Evolutionary conservation across 306 rosid species (phyloP).

Genomic region (Dryas octopetala): DNA sequence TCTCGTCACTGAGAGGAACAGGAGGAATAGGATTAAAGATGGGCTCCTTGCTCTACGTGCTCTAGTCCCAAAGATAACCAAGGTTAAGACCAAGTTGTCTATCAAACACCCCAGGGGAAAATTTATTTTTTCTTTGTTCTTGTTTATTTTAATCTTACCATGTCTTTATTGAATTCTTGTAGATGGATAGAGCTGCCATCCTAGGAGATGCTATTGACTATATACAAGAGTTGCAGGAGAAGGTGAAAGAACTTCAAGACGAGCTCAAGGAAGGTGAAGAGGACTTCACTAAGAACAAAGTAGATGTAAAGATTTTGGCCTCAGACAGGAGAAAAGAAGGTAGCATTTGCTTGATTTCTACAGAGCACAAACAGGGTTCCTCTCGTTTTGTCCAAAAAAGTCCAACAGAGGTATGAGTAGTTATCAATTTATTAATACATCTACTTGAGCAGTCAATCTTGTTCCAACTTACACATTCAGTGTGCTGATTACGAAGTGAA

Average conservation of each 20-base stretch:
- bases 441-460: background rate
- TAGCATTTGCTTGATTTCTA: slow-evolving; percentile 17
- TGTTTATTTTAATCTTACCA: slow-evolving; percentile 14
- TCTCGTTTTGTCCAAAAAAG: slow-evolving; percentile 26
- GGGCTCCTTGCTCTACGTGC: slow-evolving; percentile 60
- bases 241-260: slow-evolving; percentile 44
- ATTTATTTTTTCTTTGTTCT: background rate
- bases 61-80: slow-evolving; percentile 79
- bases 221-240: slow-evolving; percentile 57
- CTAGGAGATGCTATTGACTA: slow-evolving; percentile 64
- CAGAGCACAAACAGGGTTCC: slow-evolving; percentile 29
- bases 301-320: slow-evolving; percentile 19
- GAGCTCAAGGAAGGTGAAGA: slow-evolving; percentile 51
- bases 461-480: background rate
- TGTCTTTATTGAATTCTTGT: slow-evolving; percentile 17
- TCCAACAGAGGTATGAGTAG: slow-evolving; percentile 41
- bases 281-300: slow-evolving; percentile 30
- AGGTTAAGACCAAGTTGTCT: slow-evolving; percentile 40
- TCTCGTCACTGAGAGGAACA: slow-evolving; percentile 75
- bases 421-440: background rate
- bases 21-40: slow-evolving; percentile 62
- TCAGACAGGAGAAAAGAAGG: slow-evolving; percentile 27
- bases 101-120: background rate
- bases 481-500: background rate
- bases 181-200: slow-evolving; percentile 81